These are phyloP conservation scores for Phytopythium aichiense DNA, from an alignment of 352 stramenopile species.

Conservation along the genomic window DNA sequence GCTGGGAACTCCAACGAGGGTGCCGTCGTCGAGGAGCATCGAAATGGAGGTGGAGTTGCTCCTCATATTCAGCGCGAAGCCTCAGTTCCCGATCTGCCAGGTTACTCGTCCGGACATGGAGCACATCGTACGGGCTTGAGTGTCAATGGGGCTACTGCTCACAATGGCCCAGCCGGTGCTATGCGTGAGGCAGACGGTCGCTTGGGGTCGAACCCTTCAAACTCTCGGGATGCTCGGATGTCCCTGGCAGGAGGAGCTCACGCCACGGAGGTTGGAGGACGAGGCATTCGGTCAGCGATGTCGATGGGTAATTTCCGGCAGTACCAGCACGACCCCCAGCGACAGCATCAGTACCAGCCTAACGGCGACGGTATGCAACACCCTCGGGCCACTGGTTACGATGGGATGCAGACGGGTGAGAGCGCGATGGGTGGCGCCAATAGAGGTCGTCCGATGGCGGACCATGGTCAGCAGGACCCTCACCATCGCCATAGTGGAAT, in stretches of 20 bases:
- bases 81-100: constrained; percentile 25
- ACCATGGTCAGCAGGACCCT: background rate
- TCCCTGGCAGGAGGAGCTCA: background rate
- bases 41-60: background rate
- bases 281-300: constrained; percentile 42
- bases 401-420: constrained; percentile 1
- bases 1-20: background rate
- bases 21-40: background rate
- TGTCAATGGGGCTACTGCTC: background rate
- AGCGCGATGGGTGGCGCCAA: background rate
- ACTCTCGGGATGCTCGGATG: background rate
- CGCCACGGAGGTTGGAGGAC: constrained; percentile 9
- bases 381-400: constrained; percentile 6
- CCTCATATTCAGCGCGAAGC: constrained; percentile 35
- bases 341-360: constrained; percentile 4
- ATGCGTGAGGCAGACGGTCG: background rate
- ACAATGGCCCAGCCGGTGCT: background rate
- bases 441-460: background rate
- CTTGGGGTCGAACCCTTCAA: background rate
- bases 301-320: constrained; percentile 78
- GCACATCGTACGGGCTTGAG: background rate
- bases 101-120: constrained; percentile 7
- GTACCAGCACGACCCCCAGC: constrained; percentile 52
- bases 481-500: background rate
- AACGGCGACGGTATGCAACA: constrained; percentile 4